Evolutionary conservation across 2,329 filamentous ascomycete species (phyloP), one percentile per base, ranked within the genome.

Genomic region (Sphaerulina populicola): DNA sequence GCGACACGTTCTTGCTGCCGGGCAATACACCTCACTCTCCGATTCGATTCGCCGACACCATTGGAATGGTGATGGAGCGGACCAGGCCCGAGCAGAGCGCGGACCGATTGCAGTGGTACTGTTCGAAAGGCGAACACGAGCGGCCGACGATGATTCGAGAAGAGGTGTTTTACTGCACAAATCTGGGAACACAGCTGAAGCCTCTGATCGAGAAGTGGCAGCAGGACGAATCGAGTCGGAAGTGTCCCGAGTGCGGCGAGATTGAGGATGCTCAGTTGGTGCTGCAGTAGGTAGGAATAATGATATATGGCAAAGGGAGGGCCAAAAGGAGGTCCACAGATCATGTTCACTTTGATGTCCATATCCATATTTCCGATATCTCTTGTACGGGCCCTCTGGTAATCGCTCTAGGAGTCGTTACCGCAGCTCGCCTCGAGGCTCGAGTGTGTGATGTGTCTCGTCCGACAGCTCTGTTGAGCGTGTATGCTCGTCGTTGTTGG

Each of bases 131-230:
- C 66, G 71, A 74, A 10, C 54, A 53, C 21, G 12, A 51, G 29
- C 18, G 23, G n/a, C 54, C n/a, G 74, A 49, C 46, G 1, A 18
- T 49, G 30, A 90, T 97, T 6, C 84, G 94, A 71, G 89, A 97
- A 74, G 86, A 83, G 39, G 74, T 78, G 10, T 97, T 97, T 65
- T 82, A 93, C 68, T 94, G 89, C 69, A 90, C 83, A 31, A 85
- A 97, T 72, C 72, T 97, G 56, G 91, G 91, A 15, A 93, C 86
- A 21, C 91, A 97, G 79, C 90, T 97, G 65, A 96, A 96, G 76
- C 80, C 80, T 47, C 89, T 86, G 7, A 90, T 97, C 36, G 81
- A 94, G 69, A 77, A 75, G 15, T 97, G 96, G 70, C 85, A 82
- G 69, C 77, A 69, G 1, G 77, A 85, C 64, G 77, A 81, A 51